These are phyloP conservation scores for Mycena venus DNA, from an alignment of 768 basidiomycete species.

Conservation along the genomic window DNA sequence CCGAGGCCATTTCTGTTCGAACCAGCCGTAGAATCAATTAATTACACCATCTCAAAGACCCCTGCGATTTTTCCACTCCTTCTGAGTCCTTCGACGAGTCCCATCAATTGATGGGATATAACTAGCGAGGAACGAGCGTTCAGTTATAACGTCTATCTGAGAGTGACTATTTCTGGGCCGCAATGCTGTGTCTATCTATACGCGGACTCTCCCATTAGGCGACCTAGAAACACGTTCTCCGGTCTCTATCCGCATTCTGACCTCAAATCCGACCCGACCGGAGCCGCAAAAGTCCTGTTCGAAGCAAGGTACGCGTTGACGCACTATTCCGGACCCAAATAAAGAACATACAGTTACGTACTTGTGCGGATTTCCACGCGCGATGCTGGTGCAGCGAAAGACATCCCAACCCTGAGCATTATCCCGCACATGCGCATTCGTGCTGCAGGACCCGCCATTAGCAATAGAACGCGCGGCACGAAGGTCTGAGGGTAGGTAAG, in stretches of 20 bases:
- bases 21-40: constrained; percentile 11
- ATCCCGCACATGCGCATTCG: constrained; percentile 4
- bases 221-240: not conserved
- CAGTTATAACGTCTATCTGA: too few species aligned
- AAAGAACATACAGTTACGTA: not conserved
- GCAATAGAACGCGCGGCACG: constrained; percentile 10
- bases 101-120: too few species aligned
- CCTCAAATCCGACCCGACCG: constrained; percentile 7
- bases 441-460: constrained; percentile 8
- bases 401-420: not conserved
- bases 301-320: constrained; percentile 16
- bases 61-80: not conserved
- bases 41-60: not conserved
- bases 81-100: not conserved
- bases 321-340: not conserved
- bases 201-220: not conserved
- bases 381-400: not conserved
- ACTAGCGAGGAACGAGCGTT: too few species aligned
- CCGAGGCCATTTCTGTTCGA: not conserved
- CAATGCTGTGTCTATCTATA: not conserved
- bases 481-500: constrained; percentile 10
- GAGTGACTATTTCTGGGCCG: too few species aligned
- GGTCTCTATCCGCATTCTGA: not conserved
- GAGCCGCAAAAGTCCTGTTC: constrained; percentile 10
- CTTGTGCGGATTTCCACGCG: not conserved